A percentile compares a stretch with the other conserved stretches of the same genome.
phyloP scores from a whole-genome alignment of 495 filamentous ascomycete species.

The Neurospora terricola region DNA sequence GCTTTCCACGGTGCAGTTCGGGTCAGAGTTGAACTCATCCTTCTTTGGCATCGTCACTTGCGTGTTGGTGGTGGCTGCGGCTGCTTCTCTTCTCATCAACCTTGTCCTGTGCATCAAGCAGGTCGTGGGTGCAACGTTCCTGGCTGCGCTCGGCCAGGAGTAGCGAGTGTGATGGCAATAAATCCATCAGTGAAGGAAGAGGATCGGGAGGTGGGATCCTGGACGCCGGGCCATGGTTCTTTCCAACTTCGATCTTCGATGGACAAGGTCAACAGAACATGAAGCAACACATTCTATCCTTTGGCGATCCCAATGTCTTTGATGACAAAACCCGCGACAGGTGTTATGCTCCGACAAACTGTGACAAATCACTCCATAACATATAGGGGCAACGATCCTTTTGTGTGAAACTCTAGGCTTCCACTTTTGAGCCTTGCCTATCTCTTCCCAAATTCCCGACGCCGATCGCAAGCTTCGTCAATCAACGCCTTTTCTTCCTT shows the following conservation, averaged over 20 bases:
- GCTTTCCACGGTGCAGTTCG: conserved; percentile 1
- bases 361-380: not conserved
- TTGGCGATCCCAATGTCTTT: not conserved
- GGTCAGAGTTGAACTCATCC: not conserved
- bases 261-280: not conserved
- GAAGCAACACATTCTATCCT: not conserved
- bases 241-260: not conserved
- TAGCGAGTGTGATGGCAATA: not conserved
- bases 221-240: not conserved
- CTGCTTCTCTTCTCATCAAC: conserved; percentile 2
- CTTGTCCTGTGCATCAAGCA: not conserved
- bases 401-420: not conserved
- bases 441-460: not conserved
- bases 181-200: not conserved
- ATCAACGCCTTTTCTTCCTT: not conserved
- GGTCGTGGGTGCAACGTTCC: not conserved
- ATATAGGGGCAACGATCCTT: not conserved
- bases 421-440: not conserved
- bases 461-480: not conserved
- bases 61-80: not conserved
- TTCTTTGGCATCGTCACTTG: conserved; percentile 7
- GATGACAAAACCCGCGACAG: not conserved
- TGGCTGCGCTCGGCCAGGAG: not conserved
- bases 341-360: not conserved
- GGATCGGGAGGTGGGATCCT: not conserved